Conservation (phyloP, 1,284 basidiomycete species). For the Ustilago esculenta region DNA sequence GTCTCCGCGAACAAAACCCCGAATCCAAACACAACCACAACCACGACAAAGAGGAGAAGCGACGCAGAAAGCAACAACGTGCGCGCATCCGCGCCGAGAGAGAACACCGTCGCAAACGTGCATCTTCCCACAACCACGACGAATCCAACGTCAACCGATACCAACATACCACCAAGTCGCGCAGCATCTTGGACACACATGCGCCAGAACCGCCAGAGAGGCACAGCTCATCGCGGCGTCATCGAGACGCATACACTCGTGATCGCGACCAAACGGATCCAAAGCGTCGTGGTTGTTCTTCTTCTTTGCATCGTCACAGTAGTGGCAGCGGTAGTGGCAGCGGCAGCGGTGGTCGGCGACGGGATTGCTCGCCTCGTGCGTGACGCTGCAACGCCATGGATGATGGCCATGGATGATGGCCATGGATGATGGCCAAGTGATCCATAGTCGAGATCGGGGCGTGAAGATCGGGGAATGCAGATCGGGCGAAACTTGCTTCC, state of each 20-base stretch:
- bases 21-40: slow-evolving; percentile 7
- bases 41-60: slow-evolving; percentile 46
- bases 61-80: slow-evolving; percentile 57
- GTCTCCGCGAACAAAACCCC: slow-evolving; percentile 36
- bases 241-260: too few relatives aligned
- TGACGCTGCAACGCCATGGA: too few relatives aligned
- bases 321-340: neutral
- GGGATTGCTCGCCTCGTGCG: slow-evolving; percentile 9
- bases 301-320: neutral
- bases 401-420: too few relatives aligned
- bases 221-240: too few relatives aligned
- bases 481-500: too few relatives aligned
- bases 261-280: too few relatives aligned
- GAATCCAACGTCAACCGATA: slow-evolving; percentile 34
- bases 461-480: too few relatives aligned
- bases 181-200: slow-evolving; percentile 19
- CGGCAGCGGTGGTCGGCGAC: slow-evolving; percentile 7
- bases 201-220: neutral
- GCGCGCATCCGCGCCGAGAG: slow-evolving; percentile 42
- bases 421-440: too few relatives aligned
- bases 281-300: too few relatives aligned
- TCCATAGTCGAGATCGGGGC: too few relatives aligned
- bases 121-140: neutral
- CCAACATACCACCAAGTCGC: slow-evolving; percentile 22
- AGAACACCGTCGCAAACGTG: slow-evolving; percentile 5